Conservation (phyloP, 2,329 filamentous ascomycete species). For the Talaromyces sp. region DNA sequence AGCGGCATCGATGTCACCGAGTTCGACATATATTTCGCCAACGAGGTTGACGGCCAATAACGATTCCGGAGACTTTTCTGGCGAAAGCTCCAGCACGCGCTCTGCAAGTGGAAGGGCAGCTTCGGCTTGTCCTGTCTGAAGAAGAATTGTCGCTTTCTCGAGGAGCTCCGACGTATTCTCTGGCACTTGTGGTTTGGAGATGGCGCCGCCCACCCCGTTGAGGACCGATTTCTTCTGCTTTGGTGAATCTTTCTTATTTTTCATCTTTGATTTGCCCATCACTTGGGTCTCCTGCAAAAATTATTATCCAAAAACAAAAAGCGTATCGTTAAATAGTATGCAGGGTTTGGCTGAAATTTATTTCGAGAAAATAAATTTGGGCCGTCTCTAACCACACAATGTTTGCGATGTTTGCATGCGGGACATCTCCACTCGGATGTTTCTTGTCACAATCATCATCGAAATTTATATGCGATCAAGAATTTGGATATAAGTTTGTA, state of each 20-base stretch:
- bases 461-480: neutral
- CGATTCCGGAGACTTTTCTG: conserved; percentile 31
- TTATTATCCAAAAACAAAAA: neutral
- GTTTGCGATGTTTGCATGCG: conserved; percentile 40
- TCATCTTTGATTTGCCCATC: conserved; percentile 51
- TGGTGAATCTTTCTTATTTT: conserved; percentile 37
- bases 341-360: neutral
- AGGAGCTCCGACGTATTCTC: conserved; percentile 53
- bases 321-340: neutral
- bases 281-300: conserved; percentile 10
- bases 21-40: conserved; percentile 75
- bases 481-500: neutral
- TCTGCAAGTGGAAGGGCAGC: conserved; percentile 52
- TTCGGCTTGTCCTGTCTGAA: conserved; percentile 56
- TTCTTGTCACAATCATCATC: neutral
- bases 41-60: conserved; percentile 66
- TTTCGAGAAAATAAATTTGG: conserved; percentile 17
- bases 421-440: conserved; percentile 18
- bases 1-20: conserved; percentile 74
- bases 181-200: conserved; percentile 39
- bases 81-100: conserved; percentile 43
- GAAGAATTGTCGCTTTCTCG: conserved; percentile 50
- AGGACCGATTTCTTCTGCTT: conserved; percentile 40
- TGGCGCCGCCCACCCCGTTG: conserved; percentile 34
- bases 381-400: conserved; percentile 24